Conservation (phyloP, 2,329 filamentous ascomycete genomes). For the Cryphonectria parasitica region DNA sequence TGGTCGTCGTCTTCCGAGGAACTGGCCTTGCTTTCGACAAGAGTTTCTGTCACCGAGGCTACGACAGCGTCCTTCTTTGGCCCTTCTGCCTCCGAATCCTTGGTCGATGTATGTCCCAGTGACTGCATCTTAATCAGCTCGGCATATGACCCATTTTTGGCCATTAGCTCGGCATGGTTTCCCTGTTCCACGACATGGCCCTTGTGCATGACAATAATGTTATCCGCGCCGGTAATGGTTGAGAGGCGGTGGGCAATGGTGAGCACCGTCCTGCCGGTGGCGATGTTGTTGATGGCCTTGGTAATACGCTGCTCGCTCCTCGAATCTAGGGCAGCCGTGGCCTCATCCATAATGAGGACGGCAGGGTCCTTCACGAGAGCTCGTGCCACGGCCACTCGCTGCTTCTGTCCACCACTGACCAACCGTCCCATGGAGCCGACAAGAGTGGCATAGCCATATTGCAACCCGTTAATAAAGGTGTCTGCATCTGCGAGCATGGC, state of each 20-base stretch:
- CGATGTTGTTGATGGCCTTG: slow-evolving; percentile 48
- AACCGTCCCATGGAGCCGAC: slow-evolving; percentile 59
- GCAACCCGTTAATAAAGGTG: slow-evolving; percentile 56
- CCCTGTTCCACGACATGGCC: slow-evolving; percentile 37
- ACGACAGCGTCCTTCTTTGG: neutral
- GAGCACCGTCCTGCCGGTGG: slow-evolving; percentile 59
- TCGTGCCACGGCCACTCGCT: slow-evolving; percentile 62
- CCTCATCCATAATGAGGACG: slow-evolving; percentile 65
- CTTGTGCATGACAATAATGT: slow-evolving; percentile 54
- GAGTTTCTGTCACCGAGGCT: slow-evolving; percentile 19
- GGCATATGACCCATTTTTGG: slow-evolving; percentile 61
- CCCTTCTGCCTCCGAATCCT: neutral
- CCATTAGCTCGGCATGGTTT: slow-evolving; percentile 49
- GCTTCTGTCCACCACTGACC: slow-evolving; percentile 63
- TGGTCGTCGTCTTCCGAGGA: neutral
- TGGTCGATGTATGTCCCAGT: neutral
- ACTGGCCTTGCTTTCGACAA: slow-evolving; percentile 10
- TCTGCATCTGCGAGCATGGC: slow-evolving; percentile 60
- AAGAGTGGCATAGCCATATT: slow-evolving; percentile 56
- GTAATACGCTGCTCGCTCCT: slow-evolving; percentile 60
- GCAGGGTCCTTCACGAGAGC: slow-evolving; percentile 60
- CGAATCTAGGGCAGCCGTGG: slow-evolving; percentile 64
- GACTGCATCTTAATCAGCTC: slow-evolving; percentile 47
- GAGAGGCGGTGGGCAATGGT: slow-evolving; percentile 51
- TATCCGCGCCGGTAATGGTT: slow-evolving; percentile 58